phyloP scores from a whole-genome alignment of 257 asterid genomes.

The Solanum infundibuliforme region DNA sequence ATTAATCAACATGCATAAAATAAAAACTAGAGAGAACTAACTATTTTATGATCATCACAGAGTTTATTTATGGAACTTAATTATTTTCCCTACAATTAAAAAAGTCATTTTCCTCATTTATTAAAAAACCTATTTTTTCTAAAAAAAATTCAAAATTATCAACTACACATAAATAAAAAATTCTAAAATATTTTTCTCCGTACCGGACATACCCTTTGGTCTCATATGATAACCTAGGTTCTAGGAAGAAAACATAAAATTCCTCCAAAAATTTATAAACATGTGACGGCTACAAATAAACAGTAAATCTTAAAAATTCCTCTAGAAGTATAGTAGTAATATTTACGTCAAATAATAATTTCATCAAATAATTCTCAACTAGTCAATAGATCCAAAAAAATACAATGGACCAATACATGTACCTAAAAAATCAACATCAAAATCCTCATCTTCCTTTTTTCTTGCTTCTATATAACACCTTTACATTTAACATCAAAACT shows the following conservation, averaged over 20 bases:
- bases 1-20: background rate
- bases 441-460: background rate
- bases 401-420: background rate
- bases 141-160: background rate
- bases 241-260: background rate
- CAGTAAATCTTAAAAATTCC: background rate
- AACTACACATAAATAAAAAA: background rate
- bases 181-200: background rate
- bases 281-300: background rate
- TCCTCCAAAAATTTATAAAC: background rate
- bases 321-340: background rate
- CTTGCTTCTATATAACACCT: background rate
- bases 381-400: background rate
- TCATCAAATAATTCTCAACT: background rate
- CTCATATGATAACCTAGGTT: background rate
- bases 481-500: background rate
- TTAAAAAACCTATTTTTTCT: background rate
- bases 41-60: background rate
- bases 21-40: too few relatives aligned
- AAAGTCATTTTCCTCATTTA: background rate
- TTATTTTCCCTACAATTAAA: background rate
- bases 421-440: background rate
- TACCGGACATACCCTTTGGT: accelerated
- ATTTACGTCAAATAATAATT: background rate
- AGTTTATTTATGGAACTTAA: background rate